Evolutionary conservation across 2,329 filamentous ascomycete species (phyloP).

Genomic region (Claviceps sp.): DNA sequence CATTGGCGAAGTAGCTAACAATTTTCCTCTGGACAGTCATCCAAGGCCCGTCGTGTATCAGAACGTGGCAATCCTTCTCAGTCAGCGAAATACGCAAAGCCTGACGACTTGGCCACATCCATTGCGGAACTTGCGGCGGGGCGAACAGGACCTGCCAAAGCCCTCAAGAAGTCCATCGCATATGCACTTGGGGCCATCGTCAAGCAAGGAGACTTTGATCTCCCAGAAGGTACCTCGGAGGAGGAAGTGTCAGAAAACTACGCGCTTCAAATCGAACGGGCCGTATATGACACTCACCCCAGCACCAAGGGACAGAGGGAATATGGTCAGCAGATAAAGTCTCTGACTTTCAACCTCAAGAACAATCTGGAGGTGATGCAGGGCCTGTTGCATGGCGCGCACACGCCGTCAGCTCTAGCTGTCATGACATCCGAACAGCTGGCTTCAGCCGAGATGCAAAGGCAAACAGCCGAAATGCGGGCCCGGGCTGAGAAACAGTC

Average conservation of each 20-base stretch:
- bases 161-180: constrained; percentile 55
- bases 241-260: constrained; percentile 55
- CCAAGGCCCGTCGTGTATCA: constrained; percentile 39
- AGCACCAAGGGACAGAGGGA: constrained; percentile 31
- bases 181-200: constrained; percentile 53
- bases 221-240: constrained; percentile 49
- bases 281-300: constrained; percentile 43
- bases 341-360: constrained; percentile 77
- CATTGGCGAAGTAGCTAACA: background rate
- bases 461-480: constrained; percentile 62
- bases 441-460: constrained; percentile 79
- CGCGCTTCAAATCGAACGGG: constrained; percentile 69
- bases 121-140: constrained; percentile 44
- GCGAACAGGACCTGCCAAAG: constrained; percentile 56
- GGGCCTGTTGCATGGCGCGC: constrained; percentile 56
- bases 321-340: constrained; percentile 53
- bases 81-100: constrained; percentile 30
- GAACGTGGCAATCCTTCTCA: constrained; percentile 29
- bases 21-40: constrained; percentile 18
- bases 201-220: constrained; percentile 48
- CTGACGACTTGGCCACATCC: constrained; percentile 35
- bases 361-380: constrained; percentile 68
- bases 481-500: constrained; percentile 71
- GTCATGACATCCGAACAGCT: constrained; percentile 83
- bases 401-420: constrained; percentile 66